These are phyloP conservation scores for Xerophyta viscosa DNA, from an alignment of 106 monocot genomes.

Conservation along the genomic window DNA sequence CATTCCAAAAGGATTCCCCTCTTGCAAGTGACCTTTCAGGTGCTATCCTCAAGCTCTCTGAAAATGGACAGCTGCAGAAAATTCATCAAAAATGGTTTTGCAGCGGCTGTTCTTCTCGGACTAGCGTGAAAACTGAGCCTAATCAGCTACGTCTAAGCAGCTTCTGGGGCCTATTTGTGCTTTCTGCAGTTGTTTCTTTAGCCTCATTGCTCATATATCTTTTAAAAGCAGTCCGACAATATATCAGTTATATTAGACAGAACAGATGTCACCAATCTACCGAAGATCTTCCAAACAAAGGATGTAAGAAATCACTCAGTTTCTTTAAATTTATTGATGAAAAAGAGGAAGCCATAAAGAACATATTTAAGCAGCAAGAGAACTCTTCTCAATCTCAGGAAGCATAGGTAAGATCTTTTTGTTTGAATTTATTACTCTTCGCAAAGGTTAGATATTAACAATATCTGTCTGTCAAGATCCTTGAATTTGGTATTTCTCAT, in stretches of 20 bases:
- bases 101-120: constrained; percentile 11
- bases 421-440: no score
- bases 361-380: constrained; percentile 20
- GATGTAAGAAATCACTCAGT: constrained; percentile 13
- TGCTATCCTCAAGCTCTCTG: constrained; percentile 68
- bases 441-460: no score
- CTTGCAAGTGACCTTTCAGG: constrained; percentile 60
- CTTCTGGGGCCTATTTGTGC: constrained; percentile 58
- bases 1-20: constrained; percentile 58
- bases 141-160: constrained; percentile 38
- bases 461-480: no score
- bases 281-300: not conserved
- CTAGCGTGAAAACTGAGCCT: constrained; percentile 11
- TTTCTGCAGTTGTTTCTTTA: constrained; percentile 37
- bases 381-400: constrained; percentile 1
- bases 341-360: constrained; percentile 43
- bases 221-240: constrained; percentile 37
- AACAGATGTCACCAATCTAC: constrained; percentile 2
- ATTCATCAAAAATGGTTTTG: constrained; percentile 69
- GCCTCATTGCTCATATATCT: constrained; percentile 37
- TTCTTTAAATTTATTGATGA: constrained; percentile 49
- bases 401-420: no score
- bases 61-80: constrained; percentile 54
- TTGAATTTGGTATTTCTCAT: no score
- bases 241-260: constrained; percentile 19